Conservation (phyloP, 257 asterid species). For the Cinchona pubescens region DNA sequence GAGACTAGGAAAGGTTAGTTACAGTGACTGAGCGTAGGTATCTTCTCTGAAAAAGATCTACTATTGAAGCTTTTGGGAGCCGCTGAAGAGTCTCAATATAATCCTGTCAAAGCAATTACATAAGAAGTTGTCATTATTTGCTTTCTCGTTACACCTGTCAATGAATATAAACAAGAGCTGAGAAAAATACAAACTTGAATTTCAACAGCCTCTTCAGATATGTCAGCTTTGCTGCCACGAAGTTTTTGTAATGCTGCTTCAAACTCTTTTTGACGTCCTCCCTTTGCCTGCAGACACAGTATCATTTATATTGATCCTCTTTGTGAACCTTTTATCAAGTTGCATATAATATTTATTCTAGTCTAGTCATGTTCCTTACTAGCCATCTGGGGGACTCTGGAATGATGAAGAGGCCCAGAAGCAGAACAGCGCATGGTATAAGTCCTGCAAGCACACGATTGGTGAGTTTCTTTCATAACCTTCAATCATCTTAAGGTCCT, state of each 20-base stretch:
- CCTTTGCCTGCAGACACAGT: constrained; percentile 53
- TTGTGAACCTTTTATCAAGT: background rate
- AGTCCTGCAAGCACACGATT: constrained; percentile 50
- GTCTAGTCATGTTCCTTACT: constrained; percentile 35
- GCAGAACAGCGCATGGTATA: constrained; percentile 66
- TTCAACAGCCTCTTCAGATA: constrained; percentile 78
- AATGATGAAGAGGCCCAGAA: constrained; percentile 61
- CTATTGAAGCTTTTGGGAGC: constrained; percentile 70
- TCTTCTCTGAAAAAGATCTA: constrained; percentile 75
- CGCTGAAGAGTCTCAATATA: constrained; percentile 72
- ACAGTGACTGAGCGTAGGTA: constrained; percentile 71
- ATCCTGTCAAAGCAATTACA: constrained; percentile 45
- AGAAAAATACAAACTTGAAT: constrained; percentile 50
- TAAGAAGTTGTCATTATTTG: background rate
- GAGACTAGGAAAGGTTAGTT: constrained; percentile 7
- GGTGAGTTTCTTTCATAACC: constrained; percentile 12
- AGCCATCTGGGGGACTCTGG: constrained; percentile 98
- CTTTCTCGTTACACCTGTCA: background rate
- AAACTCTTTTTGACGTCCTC: constrained; percentile 63
- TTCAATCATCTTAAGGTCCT: background rate
- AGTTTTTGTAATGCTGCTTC: constrained; percentile 64
- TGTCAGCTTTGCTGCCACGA: constrained; percentile 61
- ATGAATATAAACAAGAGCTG: constrained; percentile 7
- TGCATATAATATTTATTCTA: background rate
- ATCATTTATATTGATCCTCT: background rate